Evolutionary conservation across 305 asterid species (phyloP), one percentile per base, ranked within the genome.

Genomic region (Fraxinus sp.): DNA sequence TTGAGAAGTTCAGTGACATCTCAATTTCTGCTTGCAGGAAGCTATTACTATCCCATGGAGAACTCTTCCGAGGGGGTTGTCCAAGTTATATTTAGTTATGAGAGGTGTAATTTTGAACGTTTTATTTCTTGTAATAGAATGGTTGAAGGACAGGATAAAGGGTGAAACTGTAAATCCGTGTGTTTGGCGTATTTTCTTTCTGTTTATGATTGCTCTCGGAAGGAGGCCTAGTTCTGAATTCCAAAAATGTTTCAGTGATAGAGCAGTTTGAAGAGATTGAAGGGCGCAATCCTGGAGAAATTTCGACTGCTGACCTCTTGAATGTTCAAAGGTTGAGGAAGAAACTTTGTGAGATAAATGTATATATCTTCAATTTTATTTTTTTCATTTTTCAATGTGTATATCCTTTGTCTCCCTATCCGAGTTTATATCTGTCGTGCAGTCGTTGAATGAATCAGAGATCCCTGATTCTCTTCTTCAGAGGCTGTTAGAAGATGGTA

Each of bases 41-140:
- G 96, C 98, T 87, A 87, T 92, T 85, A 89, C 96, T 55, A 85
- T 90, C 83, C 97, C 98, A 5, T 95, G 99, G 99, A 89, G 77
- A 80, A 92, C 96, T 82, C 97, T 96, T 85, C 96, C 98, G 0
- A 90, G 86, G 90, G 91, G 89, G 88, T 82, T 92, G 68, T 90
- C 98, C 22, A 96, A 96, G 93, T 86, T 95, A 87, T 95, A 89
- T 89, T 90, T 91, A 66, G 95, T 95, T 73, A 87, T 95, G 93
- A 92, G 98, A 92, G 98, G 99, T 96, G 85, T 0, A 13, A 10
- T 28, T 52, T 55, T 76, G 24, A 39, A 6, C 30, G 59, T 9
- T 22, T 52, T 75, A 79, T 52, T 37, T 71, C 30, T 79, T 77
- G 30, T 2, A 37, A 66, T 72, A 7, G 32, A 26, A 5, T 59